These are phyloP conservation scores for Paramecium bursaria DNA, from an alignment of 73 alveolate genomes.

Conservation along the genomic window DNA sequence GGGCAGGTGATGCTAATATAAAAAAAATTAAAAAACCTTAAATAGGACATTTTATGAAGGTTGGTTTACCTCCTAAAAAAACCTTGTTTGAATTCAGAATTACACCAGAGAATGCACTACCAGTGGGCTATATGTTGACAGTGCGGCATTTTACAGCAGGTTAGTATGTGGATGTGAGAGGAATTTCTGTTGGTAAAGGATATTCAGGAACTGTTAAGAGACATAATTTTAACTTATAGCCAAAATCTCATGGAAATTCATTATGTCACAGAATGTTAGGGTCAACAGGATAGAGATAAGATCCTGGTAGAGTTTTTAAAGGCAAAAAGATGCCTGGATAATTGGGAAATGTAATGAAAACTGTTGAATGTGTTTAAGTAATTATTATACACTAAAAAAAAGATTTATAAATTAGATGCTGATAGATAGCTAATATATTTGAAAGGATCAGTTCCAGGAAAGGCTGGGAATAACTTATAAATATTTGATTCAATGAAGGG, in stretches of 20 bases:
- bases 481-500: slow-evolving; percentile 78
- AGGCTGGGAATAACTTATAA: slow-evolving; percentile 75
- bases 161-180: slow-evolving; percentile 79
- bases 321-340: slow-evolving; percentile 93
- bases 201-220: slow-evolving; percentile 83
- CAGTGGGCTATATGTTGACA: slow-evolving; percentile 84
- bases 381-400: background rate
- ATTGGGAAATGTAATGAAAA: slow-evolving; percentile 78
- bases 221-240: slow-evolving; percentile 84
- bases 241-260: slow-evolving; percentile 87
- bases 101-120: slow-evolving; percentile 80
- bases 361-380: slow-evolving; percentile 60
- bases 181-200: slow-evolving; percentile 86
- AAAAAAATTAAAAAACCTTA: slow-evolving; percentile 77
- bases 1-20: slow-evolving; percentile 82
- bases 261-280: slow-evolving; percentile 85
- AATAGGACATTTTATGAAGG: slow-evolving; percentile 85
- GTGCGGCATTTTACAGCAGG: slow-evolving; percentile 86
- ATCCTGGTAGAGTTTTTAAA: slow-evolving; percentile 89
- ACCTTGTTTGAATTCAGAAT: slow-evolving; percentile 79
- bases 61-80: slow-evolving; percentile 81
- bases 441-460: slow-evolving; percentile 90
- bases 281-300: slow-evolving; percentile 83
- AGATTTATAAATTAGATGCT: slow-evolving; percentile 82
- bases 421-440: slow-evolving; percentile 78